A percentile compares a stretch with the other conserved stretches of the same genome.
Evolutionary conservation across 2,329 filamentous ascomycete species (phyloP).

Genomic region (Aspergillus pseudonomiae): DNA sequence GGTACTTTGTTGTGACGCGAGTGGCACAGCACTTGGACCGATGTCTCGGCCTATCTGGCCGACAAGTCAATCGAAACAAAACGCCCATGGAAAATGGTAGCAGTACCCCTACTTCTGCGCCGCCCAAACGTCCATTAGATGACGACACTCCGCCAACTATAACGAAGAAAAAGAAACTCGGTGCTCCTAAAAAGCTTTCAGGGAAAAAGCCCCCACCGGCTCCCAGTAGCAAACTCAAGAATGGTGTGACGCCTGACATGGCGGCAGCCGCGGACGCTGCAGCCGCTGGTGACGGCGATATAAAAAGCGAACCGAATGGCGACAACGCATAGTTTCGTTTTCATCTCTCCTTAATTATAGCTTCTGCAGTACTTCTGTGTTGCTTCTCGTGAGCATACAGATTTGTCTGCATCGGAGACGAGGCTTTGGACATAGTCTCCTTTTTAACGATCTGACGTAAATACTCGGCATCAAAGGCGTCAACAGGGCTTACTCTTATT

Average conservation of each 20-base stretch:
- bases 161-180: constrained; percentile 55
- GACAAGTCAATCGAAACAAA: constrained; percentile 53
- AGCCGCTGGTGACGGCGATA: constrained; percentile 31
- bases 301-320: constrained; percentile 40
- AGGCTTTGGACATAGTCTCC: constrained; percentile 22
- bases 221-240: constrained; percentile 44
- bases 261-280: constrained; percentile 30
- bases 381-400: constrained; percentile 15
- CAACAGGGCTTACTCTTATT: constrained; percentile 25
- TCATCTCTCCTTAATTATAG: constrained; percentile 4
- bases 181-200: constrained; percentile 40
- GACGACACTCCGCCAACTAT: constrained; percentile 49
- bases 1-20: constrained; percentile 62
- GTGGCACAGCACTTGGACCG: constrained; percentile 65
- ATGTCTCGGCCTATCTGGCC: constrained; percentile 60
- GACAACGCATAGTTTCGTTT: constrained; percentile 22
- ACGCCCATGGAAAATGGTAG: constrained; percentile 48
- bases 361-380: constrained; percentile 2
- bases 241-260: constrained; percentile 43
- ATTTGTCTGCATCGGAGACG: constrained; percentile 17
- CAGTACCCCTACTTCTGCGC: constrained; percentile 37
- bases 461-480: constrained; percentile 33
- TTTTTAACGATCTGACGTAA: constrained; percentile 31
- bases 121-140: constrained; percentile 41
- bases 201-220: constrained; percentile 39